Evolutionary conservation across 2,329 filamentous ascomycete genomes (phyloP), one percentile per base, ranked within the genome.

Genomic region (Pyrenochaeta sp.): DNA sequence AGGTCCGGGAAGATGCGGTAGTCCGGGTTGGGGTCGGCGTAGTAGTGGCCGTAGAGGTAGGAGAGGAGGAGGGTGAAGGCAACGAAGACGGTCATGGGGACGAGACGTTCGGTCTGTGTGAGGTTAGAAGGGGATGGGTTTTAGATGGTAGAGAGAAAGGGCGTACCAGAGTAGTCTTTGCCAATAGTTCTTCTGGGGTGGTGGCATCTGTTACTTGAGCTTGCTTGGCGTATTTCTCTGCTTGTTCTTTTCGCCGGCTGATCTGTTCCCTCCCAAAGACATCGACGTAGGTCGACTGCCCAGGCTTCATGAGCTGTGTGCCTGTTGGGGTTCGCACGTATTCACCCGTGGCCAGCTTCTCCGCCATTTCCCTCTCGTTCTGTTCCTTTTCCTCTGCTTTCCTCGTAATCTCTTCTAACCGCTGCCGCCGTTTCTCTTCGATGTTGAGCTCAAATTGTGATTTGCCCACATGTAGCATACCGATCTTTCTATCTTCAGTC

Each of bases 361-460:
- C 60, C 34, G 65, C 60, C 41, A 66, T 60, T 3, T 70, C 63
- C 21, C 43, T 44, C 39, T 64, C 61, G 13, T 55, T 53, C 20
- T 48, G 35, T 37, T 71, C 64, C 43, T 65, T 67, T 28, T 69
- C 62, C 32, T 69, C 66, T 10, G 65, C 67, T 48, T 51, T 59
- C 6, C 55, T 50, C 3, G 65, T 55, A 14, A 60, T 54, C 24
- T 55, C 64, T 18, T 63, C 65, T 34, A 69, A 30, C 3, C 69
- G 57, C 30, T 58, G 34, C 22, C 48, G 50, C 31, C 68, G 45
- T 48, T 72, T 67, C 47, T 67, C 58, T 35, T 64, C 55, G 13
- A 70, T 66, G 31, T 64, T 63, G 38, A 53, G 58, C 49, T 71
- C 67, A 21, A 71, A 67, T 23, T 69, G 61, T 28, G 60, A 66